Percentiles rank a stretch among this genome's conserved stretches.
These are phyloP conservation scores for Sugiyamaella chiloensis DNA, from an alignment of 805 yeast species.

Conservation along the genomic window DNA sequence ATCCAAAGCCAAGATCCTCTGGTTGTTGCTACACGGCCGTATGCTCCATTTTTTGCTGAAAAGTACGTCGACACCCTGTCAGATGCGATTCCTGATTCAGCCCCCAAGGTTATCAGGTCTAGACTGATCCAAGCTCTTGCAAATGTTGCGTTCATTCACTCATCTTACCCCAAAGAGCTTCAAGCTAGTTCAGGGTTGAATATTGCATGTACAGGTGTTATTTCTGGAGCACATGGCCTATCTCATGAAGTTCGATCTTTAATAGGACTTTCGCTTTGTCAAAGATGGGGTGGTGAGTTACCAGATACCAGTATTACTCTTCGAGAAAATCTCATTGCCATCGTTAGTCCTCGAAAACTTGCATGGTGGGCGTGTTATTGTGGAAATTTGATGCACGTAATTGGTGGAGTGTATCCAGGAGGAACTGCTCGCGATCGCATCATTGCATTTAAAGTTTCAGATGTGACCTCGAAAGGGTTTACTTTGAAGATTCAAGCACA, in stretches of 20 bases:
- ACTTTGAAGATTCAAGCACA: conserved; percentile 24
- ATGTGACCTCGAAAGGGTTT: conserved; percentile 22
- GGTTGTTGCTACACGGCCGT: conserved; percentile 64
- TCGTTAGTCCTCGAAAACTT: conserved; percentile 38
- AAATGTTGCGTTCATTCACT: conserved; percentile 71
- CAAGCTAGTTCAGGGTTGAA: conserved; percentile 73
- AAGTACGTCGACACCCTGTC: conserved; percentile 53
- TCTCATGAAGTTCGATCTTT: conserved; percentile 69
- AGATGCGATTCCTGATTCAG: conserved; percentile 57
- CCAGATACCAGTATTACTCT: conserved; percentile 48
- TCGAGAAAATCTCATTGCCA: conserved; percentile 33
- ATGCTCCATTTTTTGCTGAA: conserved; percentile 62
- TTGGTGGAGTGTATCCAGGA: conserved; percentile 80
- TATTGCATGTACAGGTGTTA: conserved; percentile 69
- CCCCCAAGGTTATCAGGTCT: conserved; percentile 55
- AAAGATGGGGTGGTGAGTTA: conserved; percentile 78
- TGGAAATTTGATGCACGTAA: conserved; percentile 71
- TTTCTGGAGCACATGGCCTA: conserved; percentile 73
- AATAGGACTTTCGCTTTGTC: conserved; percentile 70
- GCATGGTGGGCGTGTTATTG: conserved; percentile 72
- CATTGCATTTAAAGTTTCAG: conserved; percentile 22
- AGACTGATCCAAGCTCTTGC: conserved; percentile 70
- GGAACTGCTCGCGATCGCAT: conserved; percentile 61
- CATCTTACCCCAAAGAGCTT: conserved; percentile 71
- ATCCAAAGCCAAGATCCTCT: conserved; percentile 67